A percentile compares a stretch with the other conserved stretches of the same genome.
phyloP scores from a whole-genome alignment of 1,139 yeast species.

The Zygoascus hellenicus region DNA sequence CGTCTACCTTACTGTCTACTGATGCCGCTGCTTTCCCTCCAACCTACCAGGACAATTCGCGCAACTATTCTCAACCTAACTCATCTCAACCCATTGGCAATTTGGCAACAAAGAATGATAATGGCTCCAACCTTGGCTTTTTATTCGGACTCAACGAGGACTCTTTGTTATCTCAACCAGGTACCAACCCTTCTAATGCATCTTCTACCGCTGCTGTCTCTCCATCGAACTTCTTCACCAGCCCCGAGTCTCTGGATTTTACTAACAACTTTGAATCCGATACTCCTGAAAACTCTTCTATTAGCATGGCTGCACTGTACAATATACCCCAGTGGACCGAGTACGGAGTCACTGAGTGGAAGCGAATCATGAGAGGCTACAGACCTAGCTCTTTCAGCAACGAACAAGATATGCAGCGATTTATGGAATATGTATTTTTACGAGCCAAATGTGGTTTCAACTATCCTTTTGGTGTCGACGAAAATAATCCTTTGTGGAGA shows the following conservation, averaged over 20 bases:
- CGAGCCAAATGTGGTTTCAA: conserved; percentile 17
- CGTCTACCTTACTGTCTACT: neutral
- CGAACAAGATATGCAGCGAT: conserved; percentile 17
- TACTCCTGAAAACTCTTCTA: conserved; percentile 1
- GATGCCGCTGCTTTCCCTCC: neutral
- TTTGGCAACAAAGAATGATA: too few species aligned
- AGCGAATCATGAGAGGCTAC: conserved; percentile 19
- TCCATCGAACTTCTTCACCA: conserved; percentile 1
- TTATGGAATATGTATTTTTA: conserved; percentile 17
- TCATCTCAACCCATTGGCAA: too few species aligned
- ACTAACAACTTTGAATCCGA: too few species aligned
- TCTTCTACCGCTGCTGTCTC: neutral
- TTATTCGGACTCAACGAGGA: too few species aligned
- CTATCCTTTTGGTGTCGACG: conserved; percentile 18
- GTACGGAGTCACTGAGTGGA: conserved; percentile 17
- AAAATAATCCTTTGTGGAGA: conserved; percentile 17
- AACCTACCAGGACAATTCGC: too few species aligned
- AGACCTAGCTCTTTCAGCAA: conserved; percentile 17
- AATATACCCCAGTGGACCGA: conserved; percentile 19
- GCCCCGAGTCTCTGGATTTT: conserved; percentile 5
- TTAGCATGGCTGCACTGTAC: conserved; percentile 14
- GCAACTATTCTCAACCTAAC: too few species aligned
- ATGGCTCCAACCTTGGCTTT: too few species aligned
- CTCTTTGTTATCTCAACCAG: too few species aligned
- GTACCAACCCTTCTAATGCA: too few species aligned